Evolutionary conservation across 164 flowering plant species (phyloP).

Genomic region (Magnolia sinica): DNA sequence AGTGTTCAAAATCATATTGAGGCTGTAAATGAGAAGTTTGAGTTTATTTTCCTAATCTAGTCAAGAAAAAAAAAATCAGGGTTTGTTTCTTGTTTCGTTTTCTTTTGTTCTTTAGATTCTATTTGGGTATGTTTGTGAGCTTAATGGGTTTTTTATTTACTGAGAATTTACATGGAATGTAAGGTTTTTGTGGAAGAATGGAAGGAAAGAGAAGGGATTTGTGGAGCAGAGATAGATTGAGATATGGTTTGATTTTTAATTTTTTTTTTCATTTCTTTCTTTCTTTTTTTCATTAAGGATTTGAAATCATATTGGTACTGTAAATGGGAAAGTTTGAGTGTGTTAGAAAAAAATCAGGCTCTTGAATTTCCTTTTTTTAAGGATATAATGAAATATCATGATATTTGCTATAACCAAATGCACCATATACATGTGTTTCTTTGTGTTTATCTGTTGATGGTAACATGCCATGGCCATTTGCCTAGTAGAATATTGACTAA

Average conservation of each 20-base stretch:
- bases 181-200: background rate
- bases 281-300: background rate
- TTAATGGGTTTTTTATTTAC: too few species aligned
- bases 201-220: constrained; percentile 36
- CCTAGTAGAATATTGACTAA: too few species aligned
- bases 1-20: background rate
- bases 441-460: too few species aligned
- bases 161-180: background rate
- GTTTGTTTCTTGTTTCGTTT: too few species aligned
- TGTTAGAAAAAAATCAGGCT: background rate
- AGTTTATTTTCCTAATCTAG: too few species aligned
- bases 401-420: too few species aligned
- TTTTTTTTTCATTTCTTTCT: background rate
- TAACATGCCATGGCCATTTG: too few species aligned
- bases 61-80: too few species aligned
- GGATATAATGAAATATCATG: too few species aligned
- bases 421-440: too few species aligned
- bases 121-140: background rate
- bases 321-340: background rate
- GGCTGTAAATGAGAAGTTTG: background rate
- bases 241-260: background rate
- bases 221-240: constrained; percentile 23
- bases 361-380: too few species aligned
- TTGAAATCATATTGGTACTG: background rate
- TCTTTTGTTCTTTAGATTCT: background rate